Conservation (phyloP, 1,284 basidiomycete genomes). For the Cerioporus squamosus region DNA sequence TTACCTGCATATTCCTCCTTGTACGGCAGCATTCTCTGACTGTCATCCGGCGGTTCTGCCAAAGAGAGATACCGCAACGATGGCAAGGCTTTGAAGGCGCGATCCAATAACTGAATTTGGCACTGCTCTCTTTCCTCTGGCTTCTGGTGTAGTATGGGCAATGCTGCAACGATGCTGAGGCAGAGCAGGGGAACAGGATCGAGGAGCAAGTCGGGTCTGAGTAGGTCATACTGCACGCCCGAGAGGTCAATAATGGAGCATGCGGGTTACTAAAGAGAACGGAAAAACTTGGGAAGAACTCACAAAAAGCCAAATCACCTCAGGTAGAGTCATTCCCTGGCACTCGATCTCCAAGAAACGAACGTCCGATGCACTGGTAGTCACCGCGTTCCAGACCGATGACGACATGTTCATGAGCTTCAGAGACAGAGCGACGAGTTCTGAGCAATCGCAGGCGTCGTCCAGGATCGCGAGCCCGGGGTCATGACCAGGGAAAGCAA, state of each 20-base stretch:
- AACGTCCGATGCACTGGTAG: neutral
- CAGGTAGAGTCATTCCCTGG: neutral
- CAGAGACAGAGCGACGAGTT: too few relatives aligned
- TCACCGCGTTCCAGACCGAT: too few relatives aligned
- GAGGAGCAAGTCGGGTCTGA: neutral
- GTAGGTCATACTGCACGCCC: neutral
- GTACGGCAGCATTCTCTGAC: neutral
- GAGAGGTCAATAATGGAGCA: too few relatives aligned
- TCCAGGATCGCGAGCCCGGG: too few relatives aligned
- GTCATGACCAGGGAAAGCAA: too few relatives aligned
- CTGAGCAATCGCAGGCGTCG: too few relatives aligned
- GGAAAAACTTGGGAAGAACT: too few relatives aligned
- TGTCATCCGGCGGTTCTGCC: neutral
- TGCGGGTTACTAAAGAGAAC: too few relatives aligned
- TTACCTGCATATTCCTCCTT: neutral
- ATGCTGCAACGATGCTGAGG: neutral
- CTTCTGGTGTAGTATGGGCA: too few relatives aligned
- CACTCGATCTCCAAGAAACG: neutral
- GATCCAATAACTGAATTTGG: too few relatives aligned
- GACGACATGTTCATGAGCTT: too few relatives aligned
- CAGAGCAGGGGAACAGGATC: neutral
- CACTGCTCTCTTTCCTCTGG: too few relatives aligned
- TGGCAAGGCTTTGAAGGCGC: neutral
- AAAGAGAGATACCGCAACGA: constrained; percentile 1
- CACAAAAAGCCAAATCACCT: neutral